Evolutionary conservation across 108 stramenopile genomes (phyloP), one percentile per base, ranked within the genome.

Genomic region (Aurantiochytrium sp.): DNA sequence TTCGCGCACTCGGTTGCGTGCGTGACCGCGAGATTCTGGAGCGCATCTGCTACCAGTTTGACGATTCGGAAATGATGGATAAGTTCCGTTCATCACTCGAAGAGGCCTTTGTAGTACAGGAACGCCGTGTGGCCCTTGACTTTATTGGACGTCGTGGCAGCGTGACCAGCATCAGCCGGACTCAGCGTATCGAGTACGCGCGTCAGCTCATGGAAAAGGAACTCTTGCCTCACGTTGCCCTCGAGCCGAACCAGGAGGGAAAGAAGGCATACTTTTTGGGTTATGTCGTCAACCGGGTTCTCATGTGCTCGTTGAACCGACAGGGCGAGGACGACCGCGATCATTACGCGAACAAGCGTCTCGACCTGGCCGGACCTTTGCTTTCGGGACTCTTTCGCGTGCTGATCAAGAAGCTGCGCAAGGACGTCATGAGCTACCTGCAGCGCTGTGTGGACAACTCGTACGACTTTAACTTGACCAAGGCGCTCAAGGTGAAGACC

Each of bases 321-420:
- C 90, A 92, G 88, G 88, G 94, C 16, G 91, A 98, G 72, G 99
- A 99, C 91, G 99, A 97, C 89, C 97, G 98, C 90, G 98, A 99
- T 94, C 98, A 99, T 91, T 99, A 99, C 89, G 98, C 97, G 19
- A 99, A 99, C 92, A 99, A 98, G 91, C 92, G 99, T 18, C 92
- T 99, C 76, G 99, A 99, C 93, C 93, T 98, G 60, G 99, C 99
- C 0, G 99, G 99, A 5, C 98, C 96, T 92, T 93, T 98, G 51
- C 92, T 99, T 10, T 96, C 96, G 5, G 93, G 98, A 8, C 93
- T 99, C 44, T 99, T 99, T 93, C 98, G 98, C 89, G 98, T 98
- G 93, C 92, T 98, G 49, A 98, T 99, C 96, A 98, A 98, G 92
- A 93, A 96, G 25, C 97, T 99, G 93, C 98, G 97, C 91, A 93